Percentiles rank a stretch among this genome's conserved stretches.
Evolutionary conservation across 1,139 yeast genomes (phyloP).

Genomic region (Yamadazyma epiphylla): DNA sequence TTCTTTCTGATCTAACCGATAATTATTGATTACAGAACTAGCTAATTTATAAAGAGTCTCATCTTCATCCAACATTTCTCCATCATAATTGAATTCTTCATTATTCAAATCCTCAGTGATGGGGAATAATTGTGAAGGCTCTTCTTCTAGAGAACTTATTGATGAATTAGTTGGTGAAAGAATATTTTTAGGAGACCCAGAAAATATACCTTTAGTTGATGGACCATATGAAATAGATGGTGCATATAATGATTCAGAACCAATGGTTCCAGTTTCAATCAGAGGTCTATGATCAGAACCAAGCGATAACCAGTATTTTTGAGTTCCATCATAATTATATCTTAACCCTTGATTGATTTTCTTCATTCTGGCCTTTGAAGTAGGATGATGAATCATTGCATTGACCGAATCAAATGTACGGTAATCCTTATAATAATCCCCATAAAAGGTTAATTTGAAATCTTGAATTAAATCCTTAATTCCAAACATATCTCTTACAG

Average conservation of each 20-base stretch:
- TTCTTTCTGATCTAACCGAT: conserved; percentile 34
- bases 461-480: conserved; percentile 72
- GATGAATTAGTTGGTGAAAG: conserved; percentile 28
- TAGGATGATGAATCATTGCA: conserved; percentile 65
- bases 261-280: conserved; percentile 11
- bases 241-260: conserved; percentile 19
- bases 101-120: conserved; percentile 26
- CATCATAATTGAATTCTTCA: conserved; percentile 28
- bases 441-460: conserved; percentile 67
- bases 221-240: conserved; percentile 33
- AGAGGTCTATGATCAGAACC: conserved; percentile 16
- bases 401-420: conserved; percentile 81
- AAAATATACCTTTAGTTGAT: conserved; percentile 30
- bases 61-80: conserved; percentile 40
- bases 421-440: conserved; percentile 71
- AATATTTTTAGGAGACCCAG: conserved; percentile 22
- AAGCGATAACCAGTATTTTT: conserved; percentile 77
- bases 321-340: conserved; percentile 72
- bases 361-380: conserved; percentile 60
- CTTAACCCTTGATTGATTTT: conserved; percentile 82
- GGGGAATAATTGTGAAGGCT: conserved; percentile 8
- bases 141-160: conserved; percentile 8
- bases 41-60: conserved; percentile 34
- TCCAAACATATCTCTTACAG: conserved; percentile 76
- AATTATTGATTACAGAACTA: conserved; percentile 33